These are phyloP conservation scores for Tylopilus intermedius DNA, from an alignment of 768 basidiomycete species.

Conservation along the genomic window DNA sequence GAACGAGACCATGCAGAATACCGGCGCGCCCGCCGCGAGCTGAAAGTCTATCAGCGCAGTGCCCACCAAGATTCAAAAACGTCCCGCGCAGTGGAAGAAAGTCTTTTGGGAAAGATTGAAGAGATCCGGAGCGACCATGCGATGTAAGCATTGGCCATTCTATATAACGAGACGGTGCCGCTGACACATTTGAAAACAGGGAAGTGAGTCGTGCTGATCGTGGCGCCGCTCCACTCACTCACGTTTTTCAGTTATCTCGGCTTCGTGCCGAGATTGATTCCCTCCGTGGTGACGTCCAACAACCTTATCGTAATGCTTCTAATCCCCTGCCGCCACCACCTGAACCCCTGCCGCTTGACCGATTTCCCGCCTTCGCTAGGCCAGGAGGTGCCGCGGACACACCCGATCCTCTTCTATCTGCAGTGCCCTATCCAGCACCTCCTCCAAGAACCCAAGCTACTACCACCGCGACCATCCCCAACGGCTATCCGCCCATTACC, in stretches of 20 bases:
- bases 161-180: background rate
- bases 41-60: slow-evolving; percentile 27
- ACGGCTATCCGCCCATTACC: slow-evolving; percentile 11
- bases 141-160: slow-evolving; percentile 20
- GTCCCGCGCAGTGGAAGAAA: slow-evolving; percentile 34
- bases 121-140: slow-evolving; percentile 29
- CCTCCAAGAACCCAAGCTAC: slow-evolving; percentile 18
- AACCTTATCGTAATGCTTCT: slow-evolving; percentile 28
- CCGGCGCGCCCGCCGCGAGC: slow-evolving; percentile 30
- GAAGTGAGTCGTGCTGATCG: slow-evolving; percentile 25
- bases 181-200: slow-evolving; percentile 19
- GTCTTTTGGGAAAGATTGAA: slow-evolving; percentile 29
- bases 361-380: slow-evolving; percentile 39
- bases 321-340: slow-evolving; percentile 59
- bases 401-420: slow-evolving; percentile 17
- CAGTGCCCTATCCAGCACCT: slow-evolving; percentile 27
- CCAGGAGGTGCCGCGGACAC: slow-evolving; percentile 23
- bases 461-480: background rate
- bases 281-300: slow-evolving; percentile 30
- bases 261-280: slow-evolving; percentile 36
- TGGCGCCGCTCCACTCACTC: slow-evolving; percentile 17
- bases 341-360: slow-evolving; percentile 44
- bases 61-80: slow-evolving; percentile 32
- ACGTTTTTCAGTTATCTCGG: slow-evolving; percentile 27
- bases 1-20: slow-evolving; percentile 30